Evolutionary conservation across 23 red algal genomes (phyloP), one percentile per base, ranked within the genome.

Genomic region (Cyanidioschyzon merolae): DNA sequence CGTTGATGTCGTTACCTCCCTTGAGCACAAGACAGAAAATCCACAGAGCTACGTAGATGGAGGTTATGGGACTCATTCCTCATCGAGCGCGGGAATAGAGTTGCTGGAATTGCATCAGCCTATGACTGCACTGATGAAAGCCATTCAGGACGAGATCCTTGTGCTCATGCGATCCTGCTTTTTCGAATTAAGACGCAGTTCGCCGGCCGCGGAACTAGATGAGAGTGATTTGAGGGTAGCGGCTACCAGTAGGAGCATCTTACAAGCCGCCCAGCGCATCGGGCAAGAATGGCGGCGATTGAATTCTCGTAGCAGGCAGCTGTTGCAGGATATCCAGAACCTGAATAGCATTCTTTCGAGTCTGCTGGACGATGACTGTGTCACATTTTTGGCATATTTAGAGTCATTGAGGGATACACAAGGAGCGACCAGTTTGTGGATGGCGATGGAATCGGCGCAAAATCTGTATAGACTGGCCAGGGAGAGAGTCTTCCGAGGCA

Each of bases 21-120:
- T 98, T 58, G 45, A 54, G 21, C 21, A 54, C 45, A 21, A 54
- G 12, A n/a, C n/a, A n/a, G 12, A 54, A 54, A 54, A 54, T 54
- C 45, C 45, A 15, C 58, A 38, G 2, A 40, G 38, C 0, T 75
- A 68, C 39, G 30, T 59, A 35, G 80, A 58, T 18, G 3, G 12
- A 7, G 30, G 12, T 71, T 12, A 25, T 35, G 16, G 3, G 21
- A 71, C 63, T 7, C 12, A 71, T 27, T 7, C n/a, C 30, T 27
- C 21, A 3, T 3, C 29, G 3, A 3, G 7, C 12, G 32, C 12
- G 7, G 63, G 63, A 32, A 35, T 71, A 35, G 88, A 98, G 63
- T 38, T 98, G 54, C 51, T 98, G n/a, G 88, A 91, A 39, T 54
- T 98, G 59, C 78, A 74, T 34, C 81, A 89, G 36, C 75, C 34